Base-by-base conservation (phyloP, 2,329 filamentous ascomycete species). In the Exophiala spinifera region DNA sequence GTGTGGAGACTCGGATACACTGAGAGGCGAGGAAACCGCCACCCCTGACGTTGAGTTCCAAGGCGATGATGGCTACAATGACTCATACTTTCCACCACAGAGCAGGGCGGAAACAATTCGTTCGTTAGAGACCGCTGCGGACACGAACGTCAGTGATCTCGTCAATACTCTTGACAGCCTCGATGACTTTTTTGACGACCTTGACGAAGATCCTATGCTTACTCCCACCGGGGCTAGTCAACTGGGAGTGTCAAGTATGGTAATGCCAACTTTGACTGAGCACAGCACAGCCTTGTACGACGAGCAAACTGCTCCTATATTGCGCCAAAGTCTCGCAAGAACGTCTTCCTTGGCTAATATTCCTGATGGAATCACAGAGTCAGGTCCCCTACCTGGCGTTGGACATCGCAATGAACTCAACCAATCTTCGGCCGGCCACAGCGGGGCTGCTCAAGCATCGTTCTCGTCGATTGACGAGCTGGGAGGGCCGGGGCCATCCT, bases 21-120 rank as follows among this genome's bases (percentile, higher is more conserved):
- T 85, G 60, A 82, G 81, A 14, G 74, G 79, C 6, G 82, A 88
- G 51, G 77, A 83, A 3, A 80, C 83, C 1, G 81, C 85, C 3
- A 94, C 90, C 0, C 87, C 90, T 1, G 91, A 96, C 43, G 85
- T 99, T 23, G 91, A 95, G 66, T 97, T 99, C 72, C 88, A 95
- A 63, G 81, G 85, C 2, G 95, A 99, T 58, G 91, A 97, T 57
- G 91, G 89, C 65, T 85, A 86, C 10, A 89, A 88, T 63, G 86
- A 87, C 50, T 77, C 80, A 0, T 91, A 91, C 69, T 91, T 91
- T 73, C 82, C 85, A 1, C 74, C 82, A 15, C 86, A 91, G 61
- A 58, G 56, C 45, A 83, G 91, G 49, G 89, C 90, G 1, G 89
- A 90, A 50, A 96, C 91, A 0, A 96, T 96, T 88, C 83, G 95